These are phyloP conservation scores for Metroxylon sagu DNA, from an alignment of 176 grass and related monocot species.

Conservation along the genomic window DNA sequence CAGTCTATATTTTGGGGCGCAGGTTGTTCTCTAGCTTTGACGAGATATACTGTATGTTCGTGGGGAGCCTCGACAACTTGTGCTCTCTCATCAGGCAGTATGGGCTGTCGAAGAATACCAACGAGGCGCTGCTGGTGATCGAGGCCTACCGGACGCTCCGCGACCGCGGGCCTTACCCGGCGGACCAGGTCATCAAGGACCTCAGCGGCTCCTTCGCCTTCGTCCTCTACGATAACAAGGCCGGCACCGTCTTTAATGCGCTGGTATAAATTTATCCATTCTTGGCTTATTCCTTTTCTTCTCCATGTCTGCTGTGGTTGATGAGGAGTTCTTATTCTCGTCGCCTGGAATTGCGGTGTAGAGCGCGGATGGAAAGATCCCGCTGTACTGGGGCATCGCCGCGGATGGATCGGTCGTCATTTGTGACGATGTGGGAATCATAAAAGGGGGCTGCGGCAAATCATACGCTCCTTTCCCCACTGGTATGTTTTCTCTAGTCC, in stretches of 20 bases:
- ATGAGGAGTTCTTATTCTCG: neutral
- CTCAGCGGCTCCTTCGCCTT: conserved; percentile 13
- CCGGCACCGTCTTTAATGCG: conserved; percentile 8
- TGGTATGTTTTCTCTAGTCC: neutral
- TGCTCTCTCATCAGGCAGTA: conserved; percentile 11
- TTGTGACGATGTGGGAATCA: conserved; percentile 5
- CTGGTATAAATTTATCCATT: neutral
- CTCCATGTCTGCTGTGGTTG: no score
- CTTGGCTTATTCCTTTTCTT: neutral
- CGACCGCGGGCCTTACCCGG: conserved; percentile 19
- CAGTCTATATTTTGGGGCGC: neutral
- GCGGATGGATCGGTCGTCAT: conserved; percentile 14
- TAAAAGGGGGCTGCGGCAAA: conserved; percentile 13
- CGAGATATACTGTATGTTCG: conserved; percentile 14
- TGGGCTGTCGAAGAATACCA: conserved; percentile 1
- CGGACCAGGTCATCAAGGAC: conserved; percentile 19
- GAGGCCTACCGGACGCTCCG: conserved; percentile 23
- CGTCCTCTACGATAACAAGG: conserved; percentile 12
- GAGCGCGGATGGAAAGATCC: conserved; percentile 10
- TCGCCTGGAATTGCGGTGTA: neutral
- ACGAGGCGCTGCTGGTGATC: conserved; percentile 18
- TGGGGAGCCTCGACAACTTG: conserved; percentile 6
- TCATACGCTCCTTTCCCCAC: conserved; percentile 15
- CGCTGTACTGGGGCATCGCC: conserved; percentile 10
- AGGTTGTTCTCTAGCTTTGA: conserved; percentile 13